Base-by-base conservation (phyloP, 306 rosid genomes). In the Castanea crenata region DNA sequence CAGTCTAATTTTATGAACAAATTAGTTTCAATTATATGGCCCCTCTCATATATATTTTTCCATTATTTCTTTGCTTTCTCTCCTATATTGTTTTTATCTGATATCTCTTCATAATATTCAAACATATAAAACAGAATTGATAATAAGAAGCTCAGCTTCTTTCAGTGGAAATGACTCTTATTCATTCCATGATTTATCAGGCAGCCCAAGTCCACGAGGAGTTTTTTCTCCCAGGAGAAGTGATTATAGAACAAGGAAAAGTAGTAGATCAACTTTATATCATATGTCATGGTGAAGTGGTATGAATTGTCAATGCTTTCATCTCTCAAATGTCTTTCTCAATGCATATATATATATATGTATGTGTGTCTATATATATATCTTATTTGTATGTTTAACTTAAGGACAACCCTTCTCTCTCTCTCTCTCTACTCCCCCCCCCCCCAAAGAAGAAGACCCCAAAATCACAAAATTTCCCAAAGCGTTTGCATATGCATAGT, bases 151-250 rank as follows among this genome's bases (percentile, higher is more conserved):
- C 71, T 67, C 46, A 25, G 49, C 38, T 64, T 69, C 21, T 82
- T 78, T 62, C 3, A 46, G 10, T 20, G 75, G 56, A 81, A 73
- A 18, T 65, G 9, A n/a, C 23, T 29, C 18, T 76, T 19, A 74
- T 58, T 55, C 32, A 74, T 51, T 44, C 70, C 74, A 23, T 74
- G 23, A 63, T 85, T 83, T 78, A 21, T 62, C 78, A 91, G 96
- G 90, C 89, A 51, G 81, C 81, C 77, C 84, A 51, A 83, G 86
- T 87, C 54, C 84, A 82, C 4, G 93, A 89, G 73, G 93, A 91
- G 83, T 86, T 91, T 83, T 89, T 91, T 83, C 84, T 91, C 63
- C 96, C 85, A 20, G 89, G 84, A 69, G 91, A 89, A 87, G 84
- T 87, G 80, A 83, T 89, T 55, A 46, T 86, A 79, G 93, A 87